Base-by-base conservation (phyloP, 2,329 filamentous ascomycete species). In the Xylaria sp. region DNA sequence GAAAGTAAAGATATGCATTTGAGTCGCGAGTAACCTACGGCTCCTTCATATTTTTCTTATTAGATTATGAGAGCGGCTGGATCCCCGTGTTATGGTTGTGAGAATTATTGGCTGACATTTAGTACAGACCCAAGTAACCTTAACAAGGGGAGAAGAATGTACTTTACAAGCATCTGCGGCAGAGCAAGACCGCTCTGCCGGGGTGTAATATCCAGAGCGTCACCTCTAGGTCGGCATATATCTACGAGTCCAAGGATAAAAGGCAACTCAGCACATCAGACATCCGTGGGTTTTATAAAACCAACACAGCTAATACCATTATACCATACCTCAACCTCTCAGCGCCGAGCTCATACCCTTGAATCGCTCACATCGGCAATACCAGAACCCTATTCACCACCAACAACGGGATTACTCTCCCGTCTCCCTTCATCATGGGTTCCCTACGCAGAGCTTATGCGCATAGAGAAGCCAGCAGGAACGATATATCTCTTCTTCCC, bases 401-500 rank as follows among this genome's bases (percentile, higher is more conserved):
- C 93, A 2, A 89, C 82, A 17, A 87, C 87, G 0, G 92, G 93
- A 15, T 75, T 96, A 5, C 80, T 96, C 33, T 90, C 92, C 2
- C 79, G 83, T 58, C 82, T 96, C 1, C 93, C 93, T 1, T 69
- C 80, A 22, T 86, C 90, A 62, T 89, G 89, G 84, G 84, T 96
- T 2, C 93, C 93, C 1, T 96, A 96, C 75, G 93, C 89, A 54
- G 93, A 96, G 77, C 86, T 97, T 15, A 86, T 92, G 74, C 90
- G 94, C 55, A 83, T 96, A 54, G 90, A 96, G 79, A 96, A 93
- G 74, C 93, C 92, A 0, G 86, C 89, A 0, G 93, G 93, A 51
- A 92, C 92, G 1, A 92, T 93, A 80, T 96, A 96, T 76, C 88
- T 97, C 67, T 95, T 90, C 82, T 92, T 94, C 73, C 93, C 93